Evolutionary conservation across 495 filamentous ascomycete genomes (phyloP), one percentile per base, ranked within the genome.

Genomic region (Penicillium egyptiacum): DNA sequence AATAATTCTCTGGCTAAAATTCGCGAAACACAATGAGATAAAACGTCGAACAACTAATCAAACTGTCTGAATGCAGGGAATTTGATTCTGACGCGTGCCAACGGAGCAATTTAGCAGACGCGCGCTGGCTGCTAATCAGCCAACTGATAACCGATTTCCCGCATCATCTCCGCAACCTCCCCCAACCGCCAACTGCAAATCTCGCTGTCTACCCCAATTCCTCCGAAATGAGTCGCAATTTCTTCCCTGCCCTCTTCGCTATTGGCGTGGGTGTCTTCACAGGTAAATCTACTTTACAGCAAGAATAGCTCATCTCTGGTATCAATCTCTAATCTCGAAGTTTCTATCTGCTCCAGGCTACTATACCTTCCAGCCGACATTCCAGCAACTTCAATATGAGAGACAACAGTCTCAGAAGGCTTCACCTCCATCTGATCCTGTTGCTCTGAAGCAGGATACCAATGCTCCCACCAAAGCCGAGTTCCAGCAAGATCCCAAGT

Each of bases 251-350:
- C 0, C 58, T 65, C 12, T 45, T 77, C n/a, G 70, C 74, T 12
- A 73, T 79, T 48, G 75, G 65, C 35, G 61, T 75, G 31, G 76
- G 76, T 23, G 62, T 79, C 28, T 72, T 68, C 50, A 70, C 73
- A 35, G 75, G 76, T 75, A 70, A 10, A 5, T 55, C 3, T 16
- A 16, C 23, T 20, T 20, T 28, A 22, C 6, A 16, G 17, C 12
- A 12, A 20, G 26, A 8, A 22, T n/a, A 12, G 2, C 20, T 30
- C 25, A 17, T 45, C 2, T 10, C 1, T 28, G 4, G 20, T 8
- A 23, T 25, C 31, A 17, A 41, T 39, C 45, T 31, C 60, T 68
- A 55, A 68, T 53, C 41, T 46, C 52, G 57, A 50, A 53, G 42
- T 60, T 57, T 49, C 53, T 9, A 47, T 53, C 55, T 56, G 31